Conservation (phyloP, 148 eudicot species). For the Heliamphora exappendiculata region DNA sequence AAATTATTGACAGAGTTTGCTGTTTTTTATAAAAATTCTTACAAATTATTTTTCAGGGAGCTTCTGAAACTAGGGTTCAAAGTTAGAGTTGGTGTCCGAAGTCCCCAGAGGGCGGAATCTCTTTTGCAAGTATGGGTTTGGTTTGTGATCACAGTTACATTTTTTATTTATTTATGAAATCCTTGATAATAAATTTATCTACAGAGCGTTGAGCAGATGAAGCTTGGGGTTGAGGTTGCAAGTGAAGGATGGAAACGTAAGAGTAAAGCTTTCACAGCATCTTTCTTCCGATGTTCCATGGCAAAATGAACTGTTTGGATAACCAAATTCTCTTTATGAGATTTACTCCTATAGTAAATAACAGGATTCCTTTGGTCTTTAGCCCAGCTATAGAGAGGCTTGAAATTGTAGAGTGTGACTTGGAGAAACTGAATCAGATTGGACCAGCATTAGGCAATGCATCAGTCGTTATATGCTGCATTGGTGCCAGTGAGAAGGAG, state of each 20-base stretch:
- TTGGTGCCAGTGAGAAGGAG: conserved; percentile 96
- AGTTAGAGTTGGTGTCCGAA: conserved; percentile 87
- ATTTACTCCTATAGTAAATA: conserved; percentile 22
- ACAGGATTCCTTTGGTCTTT: conserved; percentile 58
- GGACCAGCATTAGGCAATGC: conserved; percentile 62
- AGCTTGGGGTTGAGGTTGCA: conserved; percentile 32
- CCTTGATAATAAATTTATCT: neutral
- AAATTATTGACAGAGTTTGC: neutral
- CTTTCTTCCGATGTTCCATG: neutral
- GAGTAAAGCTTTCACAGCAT: conserved; percentile 17
- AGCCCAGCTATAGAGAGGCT: conserved; percentile 98
- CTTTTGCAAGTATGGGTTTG: conserved; percentile 50
- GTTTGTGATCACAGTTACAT: neutral
- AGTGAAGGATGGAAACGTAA: conserved; percentile 47
- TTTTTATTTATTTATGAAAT: neutral
- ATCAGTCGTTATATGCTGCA: conserved; percentile 76
- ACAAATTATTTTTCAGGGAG: conserved; percentile 46
- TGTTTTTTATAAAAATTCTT: neutral
- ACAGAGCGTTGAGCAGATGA: conserved; percentile 72
- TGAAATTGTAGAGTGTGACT: conserved; percentile 83
- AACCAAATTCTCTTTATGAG: neutral
- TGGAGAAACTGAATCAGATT: conserved; percentile 57
- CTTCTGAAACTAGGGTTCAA: conserved; percentile 75
- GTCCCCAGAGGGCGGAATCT: conserved; percentile 68
- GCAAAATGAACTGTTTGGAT: neutral